phyloP scores from a whole-genome alignment of 768 basidiomycete species.

The Dacryopinax spathularia region DNA sequence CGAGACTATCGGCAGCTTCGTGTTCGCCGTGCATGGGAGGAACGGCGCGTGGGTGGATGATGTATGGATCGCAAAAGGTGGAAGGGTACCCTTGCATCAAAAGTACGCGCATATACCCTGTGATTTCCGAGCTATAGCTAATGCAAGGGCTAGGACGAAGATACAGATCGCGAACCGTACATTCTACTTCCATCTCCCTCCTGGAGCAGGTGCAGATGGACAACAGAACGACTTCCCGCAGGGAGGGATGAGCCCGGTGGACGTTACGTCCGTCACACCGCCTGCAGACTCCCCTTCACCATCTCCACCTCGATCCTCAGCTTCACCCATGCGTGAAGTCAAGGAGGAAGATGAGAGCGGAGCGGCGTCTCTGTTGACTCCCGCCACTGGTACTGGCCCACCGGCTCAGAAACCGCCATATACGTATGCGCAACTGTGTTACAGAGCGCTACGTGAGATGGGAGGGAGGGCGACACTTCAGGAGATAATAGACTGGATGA shows the following conservation, averaged over 20 bases:
- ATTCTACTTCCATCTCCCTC: conserved; percentile 92
- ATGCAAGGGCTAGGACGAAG: conserved; percentile 50
- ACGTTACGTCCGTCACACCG: background rate
- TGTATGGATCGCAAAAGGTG: conserved; percentile 83
- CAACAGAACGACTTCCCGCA: background rate
- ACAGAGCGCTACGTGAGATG: conserved; percentile 58
- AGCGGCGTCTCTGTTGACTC: background rate
- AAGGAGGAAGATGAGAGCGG: conserved; percentile 5
- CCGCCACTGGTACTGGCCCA: background rate
- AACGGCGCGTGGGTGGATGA: conserved; percentile 99
- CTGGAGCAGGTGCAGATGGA: conserved; percentile 20
- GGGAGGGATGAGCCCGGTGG: background rate
- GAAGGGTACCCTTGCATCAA: conserved; percentile 69
- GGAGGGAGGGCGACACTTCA: conserved; percentile 80
- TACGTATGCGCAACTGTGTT: conserved; percentile 86
- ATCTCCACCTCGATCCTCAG: background rate
- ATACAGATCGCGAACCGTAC: conserved; percentile 95
- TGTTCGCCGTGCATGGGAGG: conserved; percentile 81
- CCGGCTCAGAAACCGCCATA: conserved; percentile 72
- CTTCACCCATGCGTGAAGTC: background rate
- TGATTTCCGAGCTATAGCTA: conserved; percentile 7
- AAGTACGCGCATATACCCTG: conserved; percentile 37
- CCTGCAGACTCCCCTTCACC: background rate
- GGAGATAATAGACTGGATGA: conserved; percentile 86
- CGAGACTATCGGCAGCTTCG: conserved; percentile 75